Base-by-base conservation (phyloP, 352 stramenopile species). In the Pythium sukuiense region DNA sequence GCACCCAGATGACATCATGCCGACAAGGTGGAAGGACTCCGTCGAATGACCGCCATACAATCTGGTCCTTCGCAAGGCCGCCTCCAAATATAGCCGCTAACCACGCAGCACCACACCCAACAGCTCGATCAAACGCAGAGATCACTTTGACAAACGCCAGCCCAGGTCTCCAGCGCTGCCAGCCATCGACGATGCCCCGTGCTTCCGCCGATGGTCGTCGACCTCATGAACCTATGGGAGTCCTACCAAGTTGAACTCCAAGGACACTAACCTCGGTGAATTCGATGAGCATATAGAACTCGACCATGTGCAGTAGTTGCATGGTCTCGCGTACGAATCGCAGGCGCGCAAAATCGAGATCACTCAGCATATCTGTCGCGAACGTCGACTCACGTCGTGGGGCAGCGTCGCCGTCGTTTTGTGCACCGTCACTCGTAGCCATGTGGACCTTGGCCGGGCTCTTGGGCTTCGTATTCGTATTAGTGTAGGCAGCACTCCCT, bases 241-340 rank as follows among this genome's bases (percentile, higher is more conserved):
- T 32, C 55, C 24, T 35, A 50, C 16, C 62, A 69, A 39, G 62
- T 69, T 24, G 62, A 69, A 20, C 14, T 63, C 6, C 54, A 53
- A 1, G 62, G 62, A 4, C 55, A 62, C 11, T 69, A 69, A 18
- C 63, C 62, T 14, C 5, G 12, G 65, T 61, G 14, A 79, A 62
- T 39, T 63, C 45, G 62, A 32, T 1, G 43, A 55, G 2, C 37
- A 63, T 9, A 9, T 55, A 2, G 45, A 58, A 62, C 56, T 62
- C 56, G 9, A 62, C 56, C 56, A 62, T 55, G 27, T 62, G 56
- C 16, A 61, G 41, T 13, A 60, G 35, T n/a, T 55, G 27, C n/a
- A 69, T 32, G 11, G 48, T 60, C 26, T 29, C 30, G 3, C 53
- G 53, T 0, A 59, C 53, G 53, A 39, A 59, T 45, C 37, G 14